A percentile compares a stretch with the other conserved stretches of the same genome.
Evolutionary conservation across 495 filamentous ascomycete genomes (phyloP).

Genomic region (Lepidopterella palustris): DNA sequence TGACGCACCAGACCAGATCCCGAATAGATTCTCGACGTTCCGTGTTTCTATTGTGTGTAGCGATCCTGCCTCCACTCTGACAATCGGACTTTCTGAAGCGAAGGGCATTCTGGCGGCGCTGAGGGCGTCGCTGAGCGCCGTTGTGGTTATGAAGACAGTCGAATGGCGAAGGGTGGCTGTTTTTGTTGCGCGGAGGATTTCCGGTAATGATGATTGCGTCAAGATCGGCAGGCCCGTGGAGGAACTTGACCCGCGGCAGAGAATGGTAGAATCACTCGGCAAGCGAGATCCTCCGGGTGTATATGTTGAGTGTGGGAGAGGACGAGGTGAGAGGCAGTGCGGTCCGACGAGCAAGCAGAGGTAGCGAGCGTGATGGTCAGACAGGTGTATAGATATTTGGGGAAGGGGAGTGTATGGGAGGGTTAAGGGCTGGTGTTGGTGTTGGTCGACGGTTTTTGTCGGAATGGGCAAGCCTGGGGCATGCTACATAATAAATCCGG

Average conservation of each 20-base stretch:
- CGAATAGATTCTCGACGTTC: slow-evolving; percentile 88
- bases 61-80: slow-evolving; percentile 31
- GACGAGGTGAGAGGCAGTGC: not conserved
- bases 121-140: slow-evolving; percentile 9
- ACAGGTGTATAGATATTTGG: not conserved
- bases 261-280: not conserved
- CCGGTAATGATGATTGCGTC: slow-evolving; percentile 19
- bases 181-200: slow-evolving; percentile 7
- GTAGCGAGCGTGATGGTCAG: not conserved
- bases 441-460: slow-evolving; percentile 15
- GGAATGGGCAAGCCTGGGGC: slow-evolving; percentile 7
- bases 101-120: slow-evolving; percentile 34
- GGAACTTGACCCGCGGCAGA: slow-evolving; percentile 1
- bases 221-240: slow-evolving; percentile 19
- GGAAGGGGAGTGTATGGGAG: not conserved
- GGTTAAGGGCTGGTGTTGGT: not conserved
- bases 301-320: not conserved
- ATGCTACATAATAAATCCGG: slow-evolving; percentile 14
- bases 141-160: not conserved
- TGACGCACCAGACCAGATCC: slow-evolving; percentile 93
- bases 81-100: slow-evolving; percentile 28
- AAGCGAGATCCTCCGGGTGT: not conserved
- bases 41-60: slow-evolving; percentile 91
- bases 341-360: not conserved
- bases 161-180: not conserved